Conservation (phyloP, 495 filamentous ascomycete genomes). For the Penicillium samsonianum region DNA sequence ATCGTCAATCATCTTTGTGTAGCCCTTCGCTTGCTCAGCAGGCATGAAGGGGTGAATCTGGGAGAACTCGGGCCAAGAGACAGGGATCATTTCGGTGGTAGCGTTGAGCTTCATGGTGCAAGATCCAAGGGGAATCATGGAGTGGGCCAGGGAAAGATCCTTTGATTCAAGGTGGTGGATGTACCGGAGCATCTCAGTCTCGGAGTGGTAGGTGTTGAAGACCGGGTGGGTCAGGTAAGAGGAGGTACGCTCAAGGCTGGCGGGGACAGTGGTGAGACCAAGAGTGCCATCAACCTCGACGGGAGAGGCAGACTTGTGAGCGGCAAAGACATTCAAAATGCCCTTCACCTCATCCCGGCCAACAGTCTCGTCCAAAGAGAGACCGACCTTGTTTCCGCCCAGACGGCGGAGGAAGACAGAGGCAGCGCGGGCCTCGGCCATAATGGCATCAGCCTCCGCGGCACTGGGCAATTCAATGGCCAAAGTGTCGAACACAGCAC, state of each 20-base stretch:
- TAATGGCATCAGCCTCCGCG: constrained; percentile 23
- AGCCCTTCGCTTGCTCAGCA: constrained; percentile 63
- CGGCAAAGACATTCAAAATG: constrained; percentile 60
- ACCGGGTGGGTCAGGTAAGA: constrained; percentile 86
- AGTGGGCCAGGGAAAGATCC: constrained; percentile 92
- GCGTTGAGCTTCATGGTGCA: constrained; percentile 99
- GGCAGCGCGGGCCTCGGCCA: constrained; percentile 50
- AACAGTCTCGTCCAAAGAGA: constrained; percentile 75
- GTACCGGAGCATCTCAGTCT: constrained; percentile 94
- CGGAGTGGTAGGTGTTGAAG: constrained; percentile 96
- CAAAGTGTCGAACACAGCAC: constrained; percentile 78
- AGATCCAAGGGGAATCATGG: constrained; percentile 98
- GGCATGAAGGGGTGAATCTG: constrained; percentile 85
- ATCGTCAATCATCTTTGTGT: constrained; percentile 66
- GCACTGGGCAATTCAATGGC: constrained; percentile 59
- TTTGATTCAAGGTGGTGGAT: constrained; percentile 94
- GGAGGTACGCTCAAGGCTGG: constrained; percentile 68
- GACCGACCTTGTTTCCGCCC: constrained; percentile 59
- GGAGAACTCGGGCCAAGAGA: constrained; percentile 83
- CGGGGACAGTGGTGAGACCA: constrained; percentile 53
- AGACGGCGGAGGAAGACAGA: constrained; percentile 65
- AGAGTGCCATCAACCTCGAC: constrained; percentile 46
- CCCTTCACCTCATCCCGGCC: constrained; percentile 60
- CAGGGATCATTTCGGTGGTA: constrained; percentile 88
- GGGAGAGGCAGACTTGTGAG: constrained; percentile 38